phyloP scores from a whole-genome alignment of 768 basidiomycete species.

The Kwoniella botswanensis region DNA sequence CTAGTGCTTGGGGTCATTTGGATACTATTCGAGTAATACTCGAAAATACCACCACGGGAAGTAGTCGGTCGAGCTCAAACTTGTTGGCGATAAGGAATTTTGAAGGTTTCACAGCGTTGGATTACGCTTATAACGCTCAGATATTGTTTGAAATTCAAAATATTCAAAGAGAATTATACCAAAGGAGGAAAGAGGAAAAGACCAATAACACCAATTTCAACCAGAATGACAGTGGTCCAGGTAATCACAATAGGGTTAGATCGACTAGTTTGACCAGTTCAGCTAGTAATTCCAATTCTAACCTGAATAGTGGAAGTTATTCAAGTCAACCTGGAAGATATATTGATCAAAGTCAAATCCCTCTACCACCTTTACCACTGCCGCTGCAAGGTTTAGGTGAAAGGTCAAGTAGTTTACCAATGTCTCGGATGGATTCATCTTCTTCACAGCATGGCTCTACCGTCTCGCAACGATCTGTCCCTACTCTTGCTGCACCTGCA shows the following conservation, averaged over 20 bases:
- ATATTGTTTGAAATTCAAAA: constrained; percentile 31
- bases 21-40: constrained; percentile 81
- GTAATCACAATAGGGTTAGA: neutral
- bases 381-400: constrained; percentile 1
- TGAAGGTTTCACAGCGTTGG: constrained; percentile 86
- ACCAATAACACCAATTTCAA: neutral
- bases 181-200: constrained; percentile 31
- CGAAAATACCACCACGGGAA: constrained; percentile 64
- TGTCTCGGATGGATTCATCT: constrained; percentile 16
- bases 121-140: constrained; percentile 80
- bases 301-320: constrained; percentile 1
- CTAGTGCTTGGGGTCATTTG: constrained; percentile 57
- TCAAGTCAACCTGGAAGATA: constrained; percentile 14
- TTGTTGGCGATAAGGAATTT: constrained; percentile 79
- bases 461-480: neutral
- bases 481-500: neutral
- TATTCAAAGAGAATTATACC: constrained; percentile 37
- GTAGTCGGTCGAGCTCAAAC: constrained; percentile 63
- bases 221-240: neutral
- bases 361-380: neutral
- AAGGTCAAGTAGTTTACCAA: constrained; percentile 19
- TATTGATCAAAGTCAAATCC: constrained; percentile 6
- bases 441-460: neutral
- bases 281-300: neutral
- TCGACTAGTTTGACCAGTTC: constrained; percentile 6